Conservation (phyloP, 2,329 filamentous ascomycete species). For the Colletotrichum sidae region DNA sequence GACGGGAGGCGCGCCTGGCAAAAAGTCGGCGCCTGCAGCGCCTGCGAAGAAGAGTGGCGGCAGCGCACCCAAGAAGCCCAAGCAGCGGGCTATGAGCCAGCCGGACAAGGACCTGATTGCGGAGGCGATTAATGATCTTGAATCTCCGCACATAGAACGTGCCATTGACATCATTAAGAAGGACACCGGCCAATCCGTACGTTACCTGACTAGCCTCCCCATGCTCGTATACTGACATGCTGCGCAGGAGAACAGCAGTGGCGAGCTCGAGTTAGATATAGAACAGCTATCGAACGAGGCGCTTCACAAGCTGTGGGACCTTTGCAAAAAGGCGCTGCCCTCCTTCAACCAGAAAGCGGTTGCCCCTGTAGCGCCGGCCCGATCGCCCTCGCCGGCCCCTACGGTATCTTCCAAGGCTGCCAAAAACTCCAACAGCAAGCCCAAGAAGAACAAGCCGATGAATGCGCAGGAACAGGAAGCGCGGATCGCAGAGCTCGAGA, state of each 20-base stretch:
- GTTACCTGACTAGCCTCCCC: constrained; percentile 47
- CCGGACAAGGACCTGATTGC: constrained; percentile 94
- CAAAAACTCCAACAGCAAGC: constrained; percentile 57
- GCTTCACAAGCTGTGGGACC: constrained; percentile 62
- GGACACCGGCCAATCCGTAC: constrained; percentile 82
- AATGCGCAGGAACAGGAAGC: constrained; percentile 76
- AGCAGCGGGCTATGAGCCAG: constrained; percentile 74
- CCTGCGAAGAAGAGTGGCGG: constrained; percentile 52
- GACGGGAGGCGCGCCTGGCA: constrained; percentile 46
- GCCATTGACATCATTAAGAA: constrained; percentile 92
- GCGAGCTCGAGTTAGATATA: constrained; percentile 70
- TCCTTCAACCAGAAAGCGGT: constrained; percentile 51
- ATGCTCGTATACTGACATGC: constrained; percentile 15
- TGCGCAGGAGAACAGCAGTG: constrained; percentile 66
- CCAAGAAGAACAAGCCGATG: constrained; percentile 82
- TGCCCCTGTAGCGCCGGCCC: constrained; percentile 38
- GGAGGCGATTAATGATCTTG: constrained; percentile 83
- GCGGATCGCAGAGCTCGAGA: constrained; percentile 70
- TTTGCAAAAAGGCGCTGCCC: constrained; percentile 57
- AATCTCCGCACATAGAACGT: constrained; percentile 79
- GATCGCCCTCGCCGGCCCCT: constrained; percentile 46
- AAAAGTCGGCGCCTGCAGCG: constrained; percentile 55
- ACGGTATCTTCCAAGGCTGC: constrained; percentile 46
- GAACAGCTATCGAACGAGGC: constrained; percentile 68
- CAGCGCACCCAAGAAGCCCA: constrained; percentile 57